Conservation (phyloP, 1,139 yeast species). For the Yamadazyma songkhlaensis region DNA sequence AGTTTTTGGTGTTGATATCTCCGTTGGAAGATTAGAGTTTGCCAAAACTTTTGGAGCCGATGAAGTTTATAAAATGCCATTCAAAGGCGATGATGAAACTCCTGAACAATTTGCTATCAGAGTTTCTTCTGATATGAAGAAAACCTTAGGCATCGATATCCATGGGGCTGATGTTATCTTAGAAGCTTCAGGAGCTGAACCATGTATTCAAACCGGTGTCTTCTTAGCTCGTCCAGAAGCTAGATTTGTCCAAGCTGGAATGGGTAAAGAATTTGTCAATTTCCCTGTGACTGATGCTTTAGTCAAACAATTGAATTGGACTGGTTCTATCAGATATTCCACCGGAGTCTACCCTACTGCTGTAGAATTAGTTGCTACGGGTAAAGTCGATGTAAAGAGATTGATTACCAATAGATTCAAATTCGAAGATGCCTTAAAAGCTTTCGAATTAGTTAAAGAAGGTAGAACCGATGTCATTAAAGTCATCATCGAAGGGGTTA, state of each 20-base stretch:
- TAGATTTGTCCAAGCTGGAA: slow-evolving; percentile 64
- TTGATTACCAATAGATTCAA: slow-evolving; percentile 69
- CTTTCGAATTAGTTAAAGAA: slow-evolving; percentile 60
- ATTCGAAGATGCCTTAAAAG: slow-evolving; percentile 67
- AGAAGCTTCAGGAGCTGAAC: slow-evolving; percentile 70
- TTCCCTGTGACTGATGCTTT: slow-evolving; percentile 69
- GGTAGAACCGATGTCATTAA: slow-evolving; percentile 51
- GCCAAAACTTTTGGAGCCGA: slow-evolving; percentile 25
- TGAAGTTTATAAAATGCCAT: slow-evolving; percentile 17
- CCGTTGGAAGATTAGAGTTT: slow-evolving; percentile 26
- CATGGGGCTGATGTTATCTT: slow-evolving; percentile 50
- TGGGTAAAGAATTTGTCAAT: slow-evolving; percentile 55
- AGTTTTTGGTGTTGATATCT: slow-evolving; percentile 27
- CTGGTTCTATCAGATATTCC: slow-evolving; percentile 49
- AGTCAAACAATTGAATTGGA: slow-evolving; percentile 62
- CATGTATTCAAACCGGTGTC: slow-evolving; percentile 61
- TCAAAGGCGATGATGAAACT: slow-evolving; percentile 11
- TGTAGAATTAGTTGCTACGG: slow-evolving; percentile 45
- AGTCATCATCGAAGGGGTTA: slow-evolving; percentile 55
- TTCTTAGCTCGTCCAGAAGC: slow-evolving; percentile 56
- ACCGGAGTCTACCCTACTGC: slow-evolving; percentile 36
- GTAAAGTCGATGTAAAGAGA: slow-evolving; percentile 32
- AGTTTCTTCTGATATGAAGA: slow-evolving; percentile 12
- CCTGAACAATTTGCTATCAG: slow-evolving; percentile 14
- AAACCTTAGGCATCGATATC: slow-evolving; percentile 29